Conservation (phyloP, 2,329 filamentous ascomycete genomes). For the Ceratocystis destructans region DNA sequence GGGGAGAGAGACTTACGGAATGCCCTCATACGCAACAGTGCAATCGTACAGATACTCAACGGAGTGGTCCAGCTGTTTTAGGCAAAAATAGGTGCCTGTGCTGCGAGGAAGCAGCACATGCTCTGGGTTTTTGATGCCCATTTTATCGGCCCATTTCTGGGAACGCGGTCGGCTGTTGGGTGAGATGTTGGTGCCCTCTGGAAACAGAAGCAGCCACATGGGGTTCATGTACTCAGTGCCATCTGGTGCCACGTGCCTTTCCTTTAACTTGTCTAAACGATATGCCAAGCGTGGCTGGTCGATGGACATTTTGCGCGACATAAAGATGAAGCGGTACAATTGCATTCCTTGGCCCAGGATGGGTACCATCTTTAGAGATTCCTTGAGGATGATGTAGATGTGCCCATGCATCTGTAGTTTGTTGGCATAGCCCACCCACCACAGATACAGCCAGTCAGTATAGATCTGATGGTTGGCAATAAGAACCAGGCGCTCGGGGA, state of each 20-base stretch:
- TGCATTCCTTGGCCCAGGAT: conserved; percentile 69
- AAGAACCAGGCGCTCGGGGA: conserved; percentile 67
- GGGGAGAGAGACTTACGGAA: conserved; percentile 51
- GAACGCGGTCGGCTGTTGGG: conserved; percentile 57
- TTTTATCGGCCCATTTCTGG: conserved; percentile 62
- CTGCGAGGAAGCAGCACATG: conserved; percentile 67
- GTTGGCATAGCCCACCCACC: conserved; percentile 84
- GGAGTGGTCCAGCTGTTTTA: conserved; percentile 58
- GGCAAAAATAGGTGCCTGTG: conserved; percentile 66
- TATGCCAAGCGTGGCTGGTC: conserved; percentile 65
- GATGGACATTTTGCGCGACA: conserved; percentile 76
- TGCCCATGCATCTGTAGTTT: conserved; percentile 64
- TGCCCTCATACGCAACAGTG: conserved; percentile 87
- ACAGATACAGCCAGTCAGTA: conserved; percentile 83
- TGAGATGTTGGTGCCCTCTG: conserved; percentile 74
- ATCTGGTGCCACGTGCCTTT: conserved; percentile 37
- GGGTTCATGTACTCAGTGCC: conserved; percentile 50
- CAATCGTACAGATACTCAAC: conserved; percentile 84
- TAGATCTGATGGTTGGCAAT: conserved; percentile 89
- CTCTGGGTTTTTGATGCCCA: conserved; percentile 54
- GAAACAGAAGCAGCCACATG: conserved; percentile 85
- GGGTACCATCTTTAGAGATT: conserved; percentile 70
- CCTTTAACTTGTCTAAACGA: conserved; percentile 56
- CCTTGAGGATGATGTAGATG: conserved; percentile 81
- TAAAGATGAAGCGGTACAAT: conserved; percentile 82